These are phyloP conservation scores for Globisporangium iwayamae DNA, from an alignment of 352 stramenopile species.

Conservation along the genomic window DNA sequence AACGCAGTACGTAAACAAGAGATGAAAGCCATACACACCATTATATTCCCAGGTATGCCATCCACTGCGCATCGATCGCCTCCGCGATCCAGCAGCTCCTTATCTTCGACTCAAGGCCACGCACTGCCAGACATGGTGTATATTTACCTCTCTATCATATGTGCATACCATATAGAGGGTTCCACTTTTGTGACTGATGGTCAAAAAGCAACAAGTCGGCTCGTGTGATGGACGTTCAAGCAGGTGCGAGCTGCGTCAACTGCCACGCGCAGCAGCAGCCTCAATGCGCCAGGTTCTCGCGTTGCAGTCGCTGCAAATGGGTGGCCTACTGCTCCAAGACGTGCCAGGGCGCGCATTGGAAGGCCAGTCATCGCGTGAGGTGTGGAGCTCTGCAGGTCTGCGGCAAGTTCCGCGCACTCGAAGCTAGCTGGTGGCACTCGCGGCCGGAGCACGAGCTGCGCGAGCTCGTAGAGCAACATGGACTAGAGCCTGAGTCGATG, in stretches of 20 bases:
- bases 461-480: conserved; percentile 20
- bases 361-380: conserved; percentile 25
- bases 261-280: conserved; percentile 16
- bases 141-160: too few relatives aligned
- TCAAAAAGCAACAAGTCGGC: background rate
- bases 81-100: too few relatives aligned
- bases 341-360: conserved; percentile 57
- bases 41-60: too few relatives aligned
- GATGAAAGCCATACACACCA: too few relatives aligned
- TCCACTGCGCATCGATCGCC: too few relatives aligned
- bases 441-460: conserved; percentile 24
- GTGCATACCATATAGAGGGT: background rate
- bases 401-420: conserved; percentile 25
- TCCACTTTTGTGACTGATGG: background rate
- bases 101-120: too few relatives aligned
- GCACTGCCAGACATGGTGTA: too few relatives aligned
- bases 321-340: conserved; percentile 55
- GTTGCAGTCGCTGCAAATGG: conserved; percentile 57
- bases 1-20: too few relatives aligned
- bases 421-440: conserved; percentile 31
- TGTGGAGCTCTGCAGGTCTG: conserved; percentile 29
- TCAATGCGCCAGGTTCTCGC: conserved; percentile 17
- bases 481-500: conserved; percentile 48
- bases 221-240: background rate
- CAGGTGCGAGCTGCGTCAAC: conserved; percentile 6